phyloP scores from a whole-genome alignment of 2,329 filamentous ascomycete species.

The Xylariaceae sp. region DNA sequence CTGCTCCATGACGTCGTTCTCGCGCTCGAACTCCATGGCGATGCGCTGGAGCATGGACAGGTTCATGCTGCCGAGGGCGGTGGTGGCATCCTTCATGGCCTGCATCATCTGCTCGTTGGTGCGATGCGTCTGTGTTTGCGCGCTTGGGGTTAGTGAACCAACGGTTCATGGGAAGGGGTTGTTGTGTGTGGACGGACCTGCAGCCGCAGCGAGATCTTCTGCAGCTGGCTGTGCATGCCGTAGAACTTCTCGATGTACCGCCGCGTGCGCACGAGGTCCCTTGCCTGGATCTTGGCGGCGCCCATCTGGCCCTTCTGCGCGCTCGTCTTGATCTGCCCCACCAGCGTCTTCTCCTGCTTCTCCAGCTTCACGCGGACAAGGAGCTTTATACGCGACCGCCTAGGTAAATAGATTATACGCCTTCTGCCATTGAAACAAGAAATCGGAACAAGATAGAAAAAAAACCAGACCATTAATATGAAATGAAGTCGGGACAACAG shows the following conservation, averaged over 20 bases:
- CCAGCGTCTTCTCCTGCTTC: constrained; percentile 96
- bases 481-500: too few relatives aligned
- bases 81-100: constrained; percentile 96
- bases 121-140: too few relatives aligned
- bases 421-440: not conserved
- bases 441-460: not conserved
- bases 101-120: constrained; percentile 99
- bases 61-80: constrained; percentile 93
- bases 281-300: constrained; percentile 97
- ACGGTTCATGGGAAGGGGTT: constrained; percentile 1
- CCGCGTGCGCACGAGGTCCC: constrained; percentile 93
- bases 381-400: too few relatives aligned
- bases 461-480: not conserved
- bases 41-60: constrained; percentile 86
- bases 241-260: constrained; percentile 98
- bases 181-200: constrained; percentile 55
- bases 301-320: constrained; percentile 98
- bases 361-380: too few relatives aligned
- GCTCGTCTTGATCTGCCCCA: constrained; percentile 94
- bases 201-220: constrained; percentile 89
- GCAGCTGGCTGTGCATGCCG: constrained; percentile 91
- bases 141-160: not conserved
- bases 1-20: constrained; percentile 99
- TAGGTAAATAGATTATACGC: too few relatives aligned
- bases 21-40: constrained; percentile 97